Evolutionary conservation across 306 rosid genomes (phyloP), one percentile per base, ranked within the genome.

Genomic region (Prunus salicina): DNA sequence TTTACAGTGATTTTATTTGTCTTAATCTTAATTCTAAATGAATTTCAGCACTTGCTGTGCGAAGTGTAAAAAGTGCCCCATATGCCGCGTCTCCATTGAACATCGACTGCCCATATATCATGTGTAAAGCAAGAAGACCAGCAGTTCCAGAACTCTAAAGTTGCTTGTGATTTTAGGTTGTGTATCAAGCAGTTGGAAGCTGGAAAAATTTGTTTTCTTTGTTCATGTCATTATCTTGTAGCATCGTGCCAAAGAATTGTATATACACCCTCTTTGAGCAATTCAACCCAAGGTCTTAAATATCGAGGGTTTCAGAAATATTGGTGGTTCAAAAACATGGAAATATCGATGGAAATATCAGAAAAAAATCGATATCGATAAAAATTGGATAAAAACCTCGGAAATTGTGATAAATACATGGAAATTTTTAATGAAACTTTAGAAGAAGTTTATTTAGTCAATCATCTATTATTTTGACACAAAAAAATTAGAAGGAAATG

Each of bases 21-120:
- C 28, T 4, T 46, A 47, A 45, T 60, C n/a, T 11, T 56, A 24
- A 9, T 62, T 64, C 22, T 56, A 9, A 22, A 53, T 51, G 75
- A 61, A 81, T 85, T 55, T 84, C 90, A 93, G 98, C 84, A 83
- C 91, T 24, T 91, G 98, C 82, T 76, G 96, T 71, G 91, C 79
- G 68, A 93, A 89, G 81, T 93, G 98, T 74, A 84, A 86, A 68
- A 83, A 79, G 74, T 93, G 98, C 87, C 98, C 98, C 32, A 85
- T 88, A 52, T 93, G 97, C 82, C 98, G 98, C 1, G 85, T 87
- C 64, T 8, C 72, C 41, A 88, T 93, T 34, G 90, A 91, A 75
- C 88, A 89, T 74, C 80, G 89, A 75, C 67, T 93, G 86, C 90
- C 90, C 22, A 81, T 91, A 68, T 79, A 75, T 81, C 91, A 91